Conservation (phyloP, 768 basidiomycete genomes). For the Gloeopeniophorella convolvens region DNA sequence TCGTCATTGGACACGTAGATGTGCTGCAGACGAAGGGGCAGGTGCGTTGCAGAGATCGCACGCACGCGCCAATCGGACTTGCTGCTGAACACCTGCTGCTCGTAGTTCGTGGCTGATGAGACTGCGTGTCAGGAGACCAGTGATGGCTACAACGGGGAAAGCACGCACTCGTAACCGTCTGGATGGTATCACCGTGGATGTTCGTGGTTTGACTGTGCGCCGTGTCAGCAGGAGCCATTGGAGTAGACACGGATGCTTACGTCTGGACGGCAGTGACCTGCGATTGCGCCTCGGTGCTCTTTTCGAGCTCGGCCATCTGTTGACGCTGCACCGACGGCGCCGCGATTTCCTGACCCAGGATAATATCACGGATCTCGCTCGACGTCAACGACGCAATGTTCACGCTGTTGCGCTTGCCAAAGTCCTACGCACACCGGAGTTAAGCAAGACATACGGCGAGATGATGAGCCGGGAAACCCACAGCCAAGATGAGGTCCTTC, state of each 20-base stretch:
- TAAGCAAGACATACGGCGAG: conserved; percentile 18
- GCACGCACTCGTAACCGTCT: conserved; percentile 81
- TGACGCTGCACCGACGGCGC: conserved; percentile 94
- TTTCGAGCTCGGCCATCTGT: conserved; percentile 99
- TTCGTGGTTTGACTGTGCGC: conserved; percentile 81
- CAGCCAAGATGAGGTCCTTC: conserved; percentile 92
- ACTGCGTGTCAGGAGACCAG: background rate
- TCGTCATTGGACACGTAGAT: conserved; percentile 99
- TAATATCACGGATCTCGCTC: conserved; percentile 96
- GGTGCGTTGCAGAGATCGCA: conserved; percentile 94
- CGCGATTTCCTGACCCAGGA: conserved; percentile 97
- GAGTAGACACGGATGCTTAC: conserved; percentile 29
- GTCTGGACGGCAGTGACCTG: conserved; percentile 97
- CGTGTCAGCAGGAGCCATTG: conserved; percentile 12
- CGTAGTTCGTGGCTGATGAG: conserved; percentile 81
- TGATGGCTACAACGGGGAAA: background rate
- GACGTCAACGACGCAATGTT: conserved; percentile 97
- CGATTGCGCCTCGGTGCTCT: conserved; percentile 87
- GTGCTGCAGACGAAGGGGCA: conserved; percentile 93
- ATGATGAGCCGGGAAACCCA: conserved; percentile 30
- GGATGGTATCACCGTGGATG: conserved; percentile 93
- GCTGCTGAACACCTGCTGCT: conserved; percentile 97
- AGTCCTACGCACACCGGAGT: conserved; percentile 58
- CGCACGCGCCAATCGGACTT: conserved; percentile 99
- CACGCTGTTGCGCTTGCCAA: conserved; percentile 97